phyloP scores from a whole-genome alignment of 1,139 yeast species.

The Blastobotrys capitulatus region DNA sequence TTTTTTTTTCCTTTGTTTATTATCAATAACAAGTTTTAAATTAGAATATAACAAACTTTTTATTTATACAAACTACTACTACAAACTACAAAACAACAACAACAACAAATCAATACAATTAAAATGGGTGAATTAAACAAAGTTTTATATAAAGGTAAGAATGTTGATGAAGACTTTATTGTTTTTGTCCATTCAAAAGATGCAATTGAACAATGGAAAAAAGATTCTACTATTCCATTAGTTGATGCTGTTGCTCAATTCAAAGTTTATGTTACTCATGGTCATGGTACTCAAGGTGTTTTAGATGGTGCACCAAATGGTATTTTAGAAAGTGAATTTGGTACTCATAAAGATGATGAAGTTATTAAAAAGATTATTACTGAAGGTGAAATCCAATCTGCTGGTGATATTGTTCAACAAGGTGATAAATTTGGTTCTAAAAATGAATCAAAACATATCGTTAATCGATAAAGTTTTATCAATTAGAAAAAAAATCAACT shows the following conservation, averaged over 20 bases:
- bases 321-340: slow-evolving; percentile 63
- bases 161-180: slow-evolving; percentile 50
- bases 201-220: slow-evolving; percentile 44
- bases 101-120: not conserved
- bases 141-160: slow-evolving; percentile 59
- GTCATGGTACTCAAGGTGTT: slow-evolving; percentile 68
- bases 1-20: not conserved
- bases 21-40: not conserved
- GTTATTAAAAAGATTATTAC: slow-evolving; percentile 50
- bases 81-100: too few species aligned
- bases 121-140: not conserved
- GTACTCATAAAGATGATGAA: slow-evolving; percentile 37
- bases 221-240: slow-evolving; percentile 53
- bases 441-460: slow-evolving; percentile 1
- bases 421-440: slow-evolving; percentile 7
- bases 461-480: slow-evolving; percentile 5
- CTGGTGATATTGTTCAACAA: slow-evolving; percentile 7
- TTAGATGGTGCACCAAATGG: slow-evolving; percentile 67
- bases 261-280: slow-evolving; percentile 51
- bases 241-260: slow-evolving; percentile 60
- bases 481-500: too few species aligned
- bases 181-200: slow-evolving; percentile 56
- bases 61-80: slow-evolving; percentile 2
- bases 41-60: not conserved
- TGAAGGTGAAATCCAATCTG: slow-evolving; percentile 48